These are phyloP conservation scores for Ettlia oleoabundans DNA, from an alignment of 139 green algal species.

Conservation along the genomic window DNA sequence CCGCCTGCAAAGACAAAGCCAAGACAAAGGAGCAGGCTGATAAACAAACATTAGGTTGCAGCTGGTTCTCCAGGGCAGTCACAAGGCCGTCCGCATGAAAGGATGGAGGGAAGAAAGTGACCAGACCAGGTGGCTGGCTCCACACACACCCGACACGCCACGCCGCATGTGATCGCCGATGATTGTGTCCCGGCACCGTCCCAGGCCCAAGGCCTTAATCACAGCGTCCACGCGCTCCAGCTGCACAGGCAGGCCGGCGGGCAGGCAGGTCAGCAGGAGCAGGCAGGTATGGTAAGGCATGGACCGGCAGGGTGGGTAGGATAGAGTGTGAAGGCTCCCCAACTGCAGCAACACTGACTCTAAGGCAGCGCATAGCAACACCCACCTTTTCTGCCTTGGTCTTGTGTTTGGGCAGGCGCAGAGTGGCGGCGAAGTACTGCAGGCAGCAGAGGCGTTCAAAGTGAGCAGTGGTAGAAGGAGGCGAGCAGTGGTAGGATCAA, in stretches of 20 bases:
- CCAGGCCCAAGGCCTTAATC: slow-evolving; percentile 73
- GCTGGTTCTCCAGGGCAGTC: too few relatives aligned
- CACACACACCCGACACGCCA: slow-evolving; percentile 23
- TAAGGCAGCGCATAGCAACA: neutral
- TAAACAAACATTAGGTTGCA: too few relatives aligned
- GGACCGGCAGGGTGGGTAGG: too few relatives aligned
- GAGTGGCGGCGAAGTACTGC: slow-evolving; percentile 78
- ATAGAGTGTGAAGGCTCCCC: too few relatives aligned
- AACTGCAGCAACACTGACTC: neutral
- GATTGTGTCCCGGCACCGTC: slow-evolving; percentile 87
- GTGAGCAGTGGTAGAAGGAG: too few relatives aligned
- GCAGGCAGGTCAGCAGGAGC: neutral
- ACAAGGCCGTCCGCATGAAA: too few relatives aligned
- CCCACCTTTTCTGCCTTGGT: slow-evolving; percentile 59
- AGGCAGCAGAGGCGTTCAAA: too few relatives aligned
- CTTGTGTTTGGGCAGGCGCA: slow-evolving; percentile 82
- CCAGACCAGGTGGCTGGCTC: too few relatives aligned
- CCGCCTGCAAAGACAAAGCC: slow-evolving; percentile 65
- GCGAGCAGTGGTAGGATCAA: too few relatives aligned
- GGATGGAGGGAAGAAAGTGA: too few relatives aligned
- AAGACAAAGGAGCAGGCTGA: neutral
- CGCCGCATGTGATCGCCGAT: slow-evolving; percentile 62
- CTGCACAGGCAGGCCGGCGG: too few relatives aligned
- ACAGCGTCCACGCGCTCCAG: slow-evolving; percentile 75
- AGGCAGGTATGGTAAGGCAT: too few relatives aligned